Evolutionary conservation across 768 basidiomycete species (phyloP), one percentile per base, ranked within the genome.

Genomic region (Lentinula lateritia): DNA sequence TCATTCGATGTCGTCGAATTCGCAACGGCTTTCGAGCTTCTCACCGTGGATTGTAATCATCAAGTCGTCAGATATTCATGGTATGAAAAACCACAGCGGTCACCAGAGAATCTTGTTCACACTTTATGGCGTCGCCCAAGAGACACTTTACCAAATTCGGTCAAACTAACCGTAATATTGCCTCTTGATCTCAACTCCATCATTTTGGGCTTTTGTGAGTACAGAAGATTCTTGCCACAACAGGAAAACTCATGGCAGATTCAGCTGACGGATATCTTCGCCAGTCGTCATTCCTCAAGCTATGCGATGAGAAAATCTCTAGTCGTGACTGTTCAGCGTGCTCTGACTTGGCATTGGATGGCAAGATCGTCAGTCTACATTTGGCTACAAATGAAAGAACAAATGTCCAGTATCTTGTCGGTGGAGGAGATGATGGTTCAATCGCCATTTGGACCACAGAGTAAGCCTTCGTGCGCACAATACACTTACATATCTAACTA

Each of bases 361-460:
- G 82, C 0, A 64, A 64, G 57, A 69, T 93, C 62, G 64, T 79
- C 36, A 70, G 74, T 9, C 71, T 94, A 36, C 82, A 87, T 66
- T 64, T 80, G 16, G 78, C 84, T 8, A 78, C 81, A 54, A 87
- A 89, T 64, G 74, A 77, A 16, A 71, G 84, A 41, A 88, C 86
- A 0, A 80, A 80, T 41, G 84, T 90, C 62, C 80, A 74, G 16
- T 81, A 84, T 36, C 74, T 95, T 15, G 73, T 92, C 13, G 92
- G 89, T 13, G 92, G 93, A 2, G 83, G 80, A 0, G 88, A 90
- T 61, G 90, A 92, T 66, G 93, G 93, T 3, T 86, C 87, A 0
- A 79, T 95, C 28, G 84, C 83, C 0, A 76, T 92, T 60, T 95
- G 92, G 92, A 77, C 81, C 2, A 64, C 83, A 6, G 80, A 78